phyloP scores from a whole-genome alignment of 2,329 filamentous ascomycete species.

The Talaromyces marneffei region DNA sequence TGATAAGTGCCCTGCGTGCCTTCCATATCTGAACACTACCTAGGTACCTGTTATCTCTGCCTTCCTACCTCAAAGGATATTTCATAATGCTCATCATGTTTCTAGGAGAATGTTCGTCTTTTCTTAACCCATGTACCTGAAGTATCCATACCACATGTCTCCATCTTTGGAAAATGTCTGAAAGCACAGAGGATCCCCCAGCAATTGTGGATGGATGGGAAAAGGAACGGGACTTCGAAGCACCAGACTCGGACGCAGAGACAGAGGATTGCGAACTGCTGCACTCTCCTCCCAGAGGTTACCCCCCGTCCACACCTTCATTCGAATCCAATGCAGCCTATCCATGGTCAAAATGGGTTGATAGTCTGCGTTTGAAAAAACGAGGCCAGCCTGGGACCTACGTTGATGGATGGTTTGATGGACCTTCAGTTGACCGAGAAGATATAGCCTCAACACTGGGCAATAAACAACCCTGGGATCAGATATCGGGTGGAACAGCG shows the following conservation, averaged over 20 bases:
- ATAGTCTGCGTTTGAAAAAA: conserved; percentile 30
- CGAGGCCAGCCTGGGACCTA: conserved; percentile 21
- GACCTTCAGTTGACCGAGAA: conserved; percentile 16
- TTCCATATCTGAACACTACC: too few species aligned
- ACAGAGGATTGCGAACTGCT: background rate
- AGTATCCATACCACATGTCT: conserved; percentile 11
- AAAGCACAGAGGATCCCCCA: background rate
- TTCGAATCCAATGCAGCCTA: conserved; percentile 13
- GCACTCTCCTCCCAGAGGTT: background rate
- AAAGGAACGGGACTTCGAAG: background rate
- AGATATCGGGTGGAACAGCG: conserved; percentile 68
- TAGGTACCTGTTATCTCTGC: background rate
- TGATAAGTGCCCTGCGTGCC: background rate
- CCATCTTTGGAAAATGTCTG: conserved; percentile 8
- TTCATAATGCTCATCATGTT: background rate
- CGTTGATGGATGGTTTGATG: conserved; percentile 35
- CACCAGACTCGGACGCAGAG: background rate
- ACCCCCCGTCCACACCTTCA: background rate
- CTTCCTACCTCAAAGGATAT: background rate
- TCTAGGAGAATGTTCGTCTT: background rate
- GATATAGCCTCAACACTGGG: conserved; percentile 19
- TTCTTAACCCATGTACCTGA: background rate
- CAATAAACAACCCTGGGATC: conserved; percentile 46
- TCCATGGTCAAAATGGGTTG: conserved; percentile 36
- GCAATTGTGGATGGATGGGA: conserved; percentile 1